These are phyloP conservation scores for Tuber brumale DNA, from an alignment of 495 filamentous ascomycete genomes.

Conservation along the genomic window DNA sequence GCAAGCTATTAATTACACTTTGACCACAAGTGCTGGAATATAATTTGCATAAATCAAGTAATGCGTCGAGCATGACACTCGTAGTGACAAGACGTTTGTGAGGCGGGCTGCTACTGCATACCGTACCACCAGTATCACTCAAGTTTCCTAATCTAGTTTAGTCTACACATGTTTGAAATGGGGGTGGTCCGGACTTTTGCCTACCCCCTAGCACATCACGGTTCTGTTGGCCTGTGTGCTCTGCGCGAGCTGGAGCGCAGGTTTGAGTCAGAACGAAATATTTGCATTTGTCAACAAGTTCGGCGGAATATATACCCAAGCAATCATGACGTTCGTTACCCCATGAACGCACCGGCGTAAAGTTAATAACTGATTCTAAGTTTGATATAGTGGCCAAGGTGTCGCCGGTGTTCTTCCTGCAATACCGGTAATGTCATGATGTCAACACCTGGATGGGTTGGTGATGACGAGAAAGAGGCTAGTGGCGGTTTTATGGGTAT, in stretches of 20 bases:
- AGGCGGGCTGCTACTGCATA: no score
- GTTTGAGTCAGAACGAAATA: conserved; percentile 85
- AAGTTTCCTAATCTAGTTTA: no score
- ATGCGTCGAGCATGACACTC: no score
- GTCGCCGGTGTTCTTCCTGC: conserved; percentile 87
- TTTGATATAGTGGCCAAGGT: conserved; percentile 59
- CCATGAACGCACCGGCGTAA: neutral
- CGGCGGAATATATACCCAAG: conserved; percentile 83
- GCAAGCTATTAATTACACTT: no score
- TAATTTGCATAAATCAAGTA: no score
- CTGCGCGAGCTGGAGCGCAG: conserved; percentile 66
- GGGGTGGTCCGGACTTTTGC: no score
- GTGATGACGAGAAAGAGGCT: conserved; percentile 71
- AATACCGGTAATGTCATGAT: conserved; percentile 80
- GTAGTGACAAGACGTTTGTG: no score
- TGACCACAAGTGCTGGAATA: no score
- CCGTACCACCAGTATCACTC: no score
- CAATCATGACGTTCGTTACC: conserved; percentile 66
- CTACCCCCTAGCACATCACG: no score
- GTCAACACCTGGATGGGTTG: conserved; percentile 71
- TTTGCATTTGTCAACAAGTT: conserved; percentile 88
- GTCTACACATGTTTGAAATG: no score
- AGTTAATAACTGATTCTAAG: conserved; percentile 7
- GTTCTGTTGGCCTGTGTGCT: conserved; percentile 84
- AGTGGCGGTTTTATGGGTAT: conserved; percentile 87